Percentiles rank a stretch among this genome's conserved stretches.
Evolutionary conservation across 495 filamentous ascomycete genomes (phyloP).

Genomic region (Trichoderma reesei): DNA sequence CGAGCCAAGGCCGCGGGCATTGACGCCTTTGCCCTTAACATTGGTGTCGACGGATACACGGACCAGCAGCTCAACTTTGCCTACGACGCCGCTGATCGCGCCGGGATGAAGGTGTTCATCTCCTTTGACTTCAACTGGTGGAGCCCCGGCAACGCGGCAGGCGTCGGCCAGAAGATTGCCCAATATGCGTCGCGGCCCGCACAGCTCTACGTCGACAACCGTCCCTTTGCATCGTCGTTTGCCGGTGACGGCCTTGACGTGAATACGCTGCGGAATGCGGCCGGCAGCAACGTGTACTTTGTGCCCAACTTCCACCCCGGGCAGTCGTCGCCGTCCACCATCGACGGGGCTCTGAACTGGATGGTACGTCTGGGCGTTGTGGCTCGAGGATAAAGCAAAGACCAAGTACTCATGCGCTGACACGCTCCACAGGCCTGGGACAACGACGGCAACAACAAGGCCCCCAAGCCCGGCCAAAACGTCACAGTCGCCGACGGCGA

Average conservation of each 20-base stretch:
- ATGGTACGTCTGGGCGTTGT: constrained; percentile 23
- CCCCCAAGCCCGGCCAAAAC: constrained; percentile 33
- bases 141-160: constrained; percentile 26
- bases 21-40: constrained; percentile 53
- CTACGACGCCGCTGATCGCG: constrained; percentile 47
- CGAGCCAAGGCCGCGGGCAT: constrained; percentile 46
- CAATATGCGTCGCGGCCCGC: constrained; percentile 36
- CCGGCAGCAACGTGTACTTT: constrained; percentile 42
- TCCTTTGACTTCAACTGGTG: constrained; percentile 55
- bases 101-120: constrained; percentile 51
- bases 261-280: constrained; percentile 31
- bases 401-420: background rate
- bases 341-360: constrained; percentile 50
- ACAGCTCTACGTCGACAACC: constrained; percentile 48
- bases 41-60: constrained; percentile 43
- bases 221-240: constrained; percentile 49
- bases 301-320: constrained; percentile 45
- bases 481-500: constrained; percentile 43
- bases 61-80: constrained; percentile 45
- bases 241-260: constrained; percentile 43
- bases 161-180: constrained; percentile 39
- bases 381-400: background rate
- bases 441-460: constrained; percentile 45
- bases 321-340: constrained; percentile 24
- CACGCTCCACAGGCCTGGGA: constrained; percentile 29